Evolutionary conservation across 306 rosid genomes (phyloP), one percentile per base, ranked within the genome.

Genomic region (Sindora glabra): DNA sequence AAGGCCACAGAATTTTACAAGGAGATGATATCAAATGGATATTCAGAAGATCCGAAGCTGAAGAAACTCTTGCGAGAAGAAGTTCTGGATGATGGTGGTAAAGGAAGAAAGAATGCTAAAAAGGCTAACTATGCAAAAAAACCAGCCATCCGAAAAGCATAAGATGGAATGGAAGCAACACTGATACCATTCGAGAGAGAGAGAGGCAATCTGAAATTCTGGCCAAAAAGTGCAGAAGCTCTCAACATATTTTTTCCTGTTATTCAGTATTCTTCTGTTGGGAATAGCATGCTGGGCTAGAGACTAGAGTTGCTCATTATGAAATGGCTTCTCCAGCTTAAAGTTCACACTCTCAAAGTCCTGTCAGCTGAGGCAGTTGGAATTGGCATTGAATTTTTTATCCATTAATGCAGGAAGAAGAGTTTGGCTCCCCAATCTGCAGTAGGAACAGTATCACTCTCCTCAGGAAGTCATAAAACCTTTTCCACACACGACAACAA

Each of bases 1-100:
- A 77, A 83, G 81, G 98, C 95, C 54, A 82, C 60, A 59, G 86
- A 78, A 61, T 58, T 85, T 55, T 78, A 85, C 30, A 77, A 66
- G 63, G 86, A 86, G 73, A 83, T 85, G 92, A 72, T 44, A 51
- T 76, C 83, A 17, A 66, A 64, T 1, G 90, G 90, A 53, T 81
- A 72, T 68, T 30, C 67, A 15, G 84, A 68, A 68, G 92, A 86
- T 69, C 83, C 88, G 23, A 81, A 78, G 78, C 81, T 92, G 29
- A 55, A 79, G 48, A 74, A 36, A 81, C 80, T 92, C 62, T 48
- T 88, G 67, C 77, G 72, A 68, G 75, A 72, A 75, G 78, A 83
- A 32, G 73, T 54, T 32, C 18, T 23, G 5, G 76, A 57, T 21
- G 9, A 64, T 33, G 34, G 45, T 42, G 62, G 45, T 21, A 60